phyloP scores from a whole-genome alignment of 345 rosid species.

The Salix koriyanagi region DNA sequence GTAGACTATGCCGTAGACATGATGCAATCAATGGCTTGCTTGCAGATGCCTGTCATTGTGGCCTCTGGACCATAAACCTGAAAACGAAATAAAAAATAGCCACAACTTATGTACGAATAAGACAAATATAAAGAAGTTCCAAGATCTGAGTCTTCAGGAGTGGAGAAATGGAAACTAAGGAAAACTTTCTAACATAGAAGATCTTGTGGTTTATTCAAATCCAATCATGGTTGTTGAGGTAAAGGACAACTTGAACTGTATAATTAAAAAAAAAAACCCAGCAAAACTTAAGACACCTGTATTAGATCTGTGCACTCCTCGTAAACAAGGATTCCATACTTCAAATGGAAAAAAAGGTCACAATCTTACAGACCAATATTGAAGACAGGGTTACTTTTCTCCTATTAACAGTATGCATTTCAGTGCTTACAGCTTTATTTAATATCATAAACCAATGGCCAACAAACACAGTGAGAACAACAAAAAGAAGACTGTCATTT shows the following conservation, averaged over 20 bases:
- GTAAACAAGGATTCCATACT: neutral
- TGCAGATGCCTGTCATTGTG: slow-evolving; percentile 97
- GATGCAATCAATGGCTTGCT: slow-evolving; percentile 84
- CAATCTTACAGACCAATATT: neutral
- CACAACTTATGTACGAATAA: neutral
- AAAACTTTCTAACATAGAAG: neutral
- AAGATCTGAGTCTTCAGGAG: neutral
- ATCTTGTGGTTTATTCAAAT: neutral
- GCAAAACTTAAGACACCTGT: neutral
- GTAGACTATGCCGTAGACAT: slow-evolving; percentile 45
- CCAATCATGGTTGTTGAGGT: neutral
- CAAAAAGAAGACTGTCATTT: neutral
- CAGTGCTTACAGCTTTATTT: neutral
- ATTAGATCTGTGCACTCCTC: neutral
- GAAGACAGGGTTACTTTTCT: neutral
- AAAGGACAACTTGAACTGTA: neutral
- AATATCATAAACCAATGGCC: neutral
- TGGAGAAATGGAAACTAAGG: neutral
- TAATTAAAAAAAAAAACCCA: neutral
- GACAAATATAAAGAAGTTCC: neutral
- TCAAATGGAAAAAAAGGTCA: neutral
- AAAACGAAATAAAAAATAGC: neutral
- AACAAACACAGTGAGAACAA: neutral
- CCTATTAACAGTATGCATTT: neutral
- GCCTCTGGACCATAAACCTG: slow-evolving; percentile 97